These are phyloP conservation scores for Usnea hakonensis DNA, from an alignment of 495 filamentous ascomycete genomes.

Conservation along the genomic window DNA sequence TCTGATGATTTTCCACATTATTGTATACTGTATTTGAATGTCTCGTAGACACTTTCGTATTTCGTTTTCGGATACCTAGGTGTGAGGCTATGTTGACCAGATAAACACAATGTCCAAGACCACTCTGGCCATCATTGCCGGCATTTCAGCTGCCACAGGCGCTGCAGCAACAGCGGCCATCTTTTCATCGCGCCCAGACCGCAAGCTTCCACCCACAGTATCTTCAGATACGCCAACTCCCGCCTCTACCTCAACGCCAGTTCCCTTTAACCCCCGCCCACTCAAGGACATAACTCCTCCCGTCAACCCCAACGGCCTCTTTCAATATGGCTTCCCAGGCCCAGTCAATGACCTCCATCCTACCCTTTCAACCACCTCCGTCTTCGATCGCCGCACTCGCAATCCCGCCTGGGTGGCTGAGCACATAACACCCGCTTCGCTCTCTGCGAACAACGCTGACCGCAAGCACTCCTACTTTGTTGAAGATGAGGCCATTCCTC, in stretches of 20 bases:
- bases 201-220: constrained; percentile 32
- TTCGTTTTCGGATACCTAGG: too few species aligned
- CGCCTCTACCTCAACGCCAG: constrained; percentile 25
- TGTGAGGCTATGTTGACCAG: neutral
- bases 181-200: constrained; percentile 53
- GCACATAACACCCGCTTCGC: constrained; percentile 89
- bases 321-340: constrained; percentile 95
- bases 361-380: constrained; percentile 65
- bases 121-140: constrained; percentile 80
- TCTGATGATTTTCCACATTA: constrained; percentile 19
- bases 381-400: constrained; percentile 83
- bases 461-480: constrained; percentile 73
- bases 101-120: constrained; percentile 65
- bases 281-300: constrained; percentile 38
- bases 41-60: too few species aligned
- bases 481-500: constrained; percentile 72
- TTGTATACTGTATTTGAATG: too few species aligned
- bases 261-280: constrained; percentile 33
- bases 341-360: constrained; percentile 75
- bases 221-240: constrained; percentile 20
- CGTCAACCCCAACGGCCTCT: constrained; percentile 81
- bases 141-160: constrained; percentile 79
- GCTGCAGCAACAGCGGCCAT: constrained; percentile 75
- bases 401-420: constrained; percentile 96
- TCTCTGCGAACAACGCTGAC: constrained; percentile 67